Evolutionary conservation across 2,329 filamentous ascomycete species (phyloP), one percentile per base, ranked within the genome.

Genomic region (Colletotrichum lentis): DNA sequence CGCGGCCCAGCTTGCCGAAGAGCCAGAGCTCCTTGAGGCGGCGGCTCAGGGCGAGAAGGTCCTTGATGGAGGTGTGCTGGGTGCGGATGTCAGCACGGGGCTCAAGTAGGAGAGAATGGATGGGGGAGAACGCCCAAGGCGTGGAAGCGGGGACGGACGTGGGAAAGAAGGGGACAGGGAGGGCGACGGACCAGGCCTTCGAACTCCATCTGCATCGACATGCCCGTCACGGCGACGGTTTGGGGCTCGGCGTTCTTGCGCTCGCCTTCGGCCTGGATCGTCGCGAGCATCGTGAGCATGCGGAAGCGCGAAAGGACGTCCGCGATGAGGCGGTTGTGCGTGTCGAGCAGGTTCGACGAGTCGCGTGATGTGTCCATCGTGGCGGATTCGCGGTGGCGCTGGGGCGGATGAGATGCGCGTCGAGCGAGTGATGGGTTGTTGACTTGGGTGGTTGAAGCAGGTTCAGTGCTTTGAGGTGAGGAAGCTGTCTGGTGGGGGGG

Each of bases 11-110:
- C 55, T 82, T 74, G 0, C 81, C 77, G 64, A 81, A 79, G 60
- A 83, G 73, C 82, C 82, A 80, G 57, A 83, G 76, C 73, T 84
- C 77, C 70, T 84, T 82, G 74, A 83, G 76, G 55, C 78, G 77
- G 60, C 81, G 80, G 27, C 79, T 80, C 4, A 83, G 76, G 5
- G 80, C 74, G 62, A 83, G 77, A 8, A 83, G 80, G 52, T 83
- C 80, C 62, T 82, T 83, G 72, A 83, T 76, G 22, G 79, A 80
- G 1, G 79, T 77, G 73, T 81, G 79, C 80, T 82, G 12, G 0
- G 1, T 0, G 1, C 2, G 3, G 1, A 3, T 6, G 53, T 65
- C 20, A 68, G 63, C 54, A 20, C 5, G 1, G n/a, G 7, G 7
- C 14, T 46, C 11, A 12, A 11, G 43, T 2, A 12, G 18, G 43